phyloP scores from a whole-genome alignment of 2,329 filamentous ascomycete species.

The Alternaria viburni region DNA sequence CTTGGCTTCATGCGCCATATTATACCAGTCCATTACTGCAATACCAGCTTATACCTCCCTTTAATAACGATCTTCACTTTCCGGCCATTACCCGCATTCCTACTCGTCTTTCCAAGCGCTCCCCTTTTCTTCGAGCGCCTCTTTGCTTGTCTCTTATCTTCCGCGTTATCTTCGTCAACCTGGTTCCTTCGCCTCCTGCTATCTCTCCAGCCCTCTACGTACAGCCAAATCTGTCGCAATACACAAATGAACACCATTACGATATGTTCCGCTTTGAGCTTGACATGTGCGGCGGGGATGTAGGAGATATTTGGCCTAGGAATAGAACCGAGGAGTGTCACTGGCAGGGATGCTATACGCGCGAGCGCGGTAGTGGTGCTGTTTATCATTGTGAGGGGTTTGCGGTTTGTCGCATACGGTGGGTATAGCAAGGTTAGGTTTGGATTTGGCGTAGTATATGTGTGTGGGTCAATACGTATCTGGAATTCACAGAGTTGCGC shows the following conservation, averaged over 20 bases:
- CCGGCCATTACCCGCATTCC: neutral
- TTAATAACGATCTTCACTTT: neutral
- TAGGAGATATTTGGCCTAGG: constrained; percentile 11
- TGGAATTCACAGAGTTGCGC: too few species aligned
- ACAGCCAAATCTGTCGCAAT: constrained; percentile 4
- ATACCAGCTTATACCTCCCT: constrained; percentile 4
- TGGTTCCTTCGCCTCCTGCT: neutral
- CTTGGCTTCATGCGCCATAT: neutral
- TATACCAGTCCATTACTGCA: neutral
- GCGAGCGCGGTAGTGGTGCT: neutral
- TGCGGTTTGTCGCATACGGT: neutral
- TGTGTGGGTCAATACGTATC: neutral
- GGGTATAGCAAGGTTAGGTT: rapidly evolving
- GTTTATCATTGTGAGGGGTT: neutral
- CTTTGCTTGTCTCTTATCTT: neutral
- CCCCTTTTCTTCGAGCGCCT: neutral
- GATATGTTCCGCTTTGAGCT: constrained; percentile 24
- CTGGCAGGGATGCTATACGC: neutral
- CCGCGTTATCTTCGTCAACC: neutral
- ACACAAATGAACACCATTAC: constrained; percentile 16
- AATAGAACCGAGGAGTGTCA: neutral
- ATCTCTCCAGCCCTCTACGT: constrained; percentile 9
- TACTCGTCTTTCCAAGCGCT: neutral
- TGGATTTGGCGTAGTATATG: neutral
- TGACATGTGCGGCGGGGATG: constrained; percentile 17